These are phyloP conservation scores for Cryptococcus sp. DNA, from an alignment of 1,284 basidiomycete genomes.

Conservation along the genomic window DNA sequence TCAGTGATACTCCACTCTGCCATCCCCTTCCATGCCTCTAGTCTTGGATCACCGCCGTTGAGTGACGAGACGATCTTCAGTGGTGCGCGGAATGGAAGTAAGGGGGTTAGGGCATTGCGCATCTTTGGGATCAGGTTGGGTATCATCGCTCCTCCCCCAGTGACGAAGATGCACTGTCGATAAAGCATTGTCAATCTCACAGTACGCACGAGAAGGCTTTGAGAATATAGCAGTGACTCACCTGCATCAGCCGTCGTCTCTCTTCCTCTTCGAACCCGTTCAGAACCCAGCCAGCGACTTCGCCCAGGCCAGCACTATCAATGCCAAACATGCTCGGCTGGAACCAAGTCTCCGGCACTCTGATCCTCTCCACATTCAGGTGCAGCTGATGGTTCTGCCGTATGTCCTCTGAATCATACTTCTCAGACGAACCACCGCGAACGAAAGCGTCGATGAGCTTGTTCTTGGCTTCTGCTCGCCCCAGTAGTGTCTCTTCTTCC, in stretches of 20 bases:
- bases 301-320: conserved; percentile 90
- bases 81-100: conserved; percentile 78
- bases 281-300: conserved; percentile 83
- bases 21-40: conserved; percentile 94
- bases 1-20: conserved; percentile 71
- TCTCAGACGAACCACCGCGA: conserved; percentile 59
- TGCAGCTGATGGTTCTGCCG: conserved; percentile 77
- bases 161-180: conserved; percentile 81
- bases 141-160: conserved; percentile 77
- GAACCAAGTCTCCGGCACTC: conserved; percentile 92
- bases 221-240: conserved; percentile 49
- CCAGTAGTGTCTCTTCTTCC: conserved; percentile 75
- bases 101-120: conserved; percentile 69
- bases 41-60: conserved; percentile 60
- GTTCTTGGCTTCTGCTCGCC: conserved; percentile 72
- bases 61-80: conserved; percentile 60
- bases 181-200: not conserved
- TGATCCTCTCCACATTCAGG: conserved; percentile 88
- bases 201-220: conserved; percentile 23
- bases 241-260: conserved; percentile 62
- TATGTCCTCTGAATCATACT: conserved; percentile 60
- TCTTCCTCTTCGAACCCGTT: conserved; percentile 73
- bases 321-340: conserved; percentile 90
- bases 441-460: conserved; percentile 81
- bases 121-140: conserved; percentile 72